Evolutionary conservation across 345 rosid species (phyloP).

Genomic region (Corchorus capsularis): DNA sequence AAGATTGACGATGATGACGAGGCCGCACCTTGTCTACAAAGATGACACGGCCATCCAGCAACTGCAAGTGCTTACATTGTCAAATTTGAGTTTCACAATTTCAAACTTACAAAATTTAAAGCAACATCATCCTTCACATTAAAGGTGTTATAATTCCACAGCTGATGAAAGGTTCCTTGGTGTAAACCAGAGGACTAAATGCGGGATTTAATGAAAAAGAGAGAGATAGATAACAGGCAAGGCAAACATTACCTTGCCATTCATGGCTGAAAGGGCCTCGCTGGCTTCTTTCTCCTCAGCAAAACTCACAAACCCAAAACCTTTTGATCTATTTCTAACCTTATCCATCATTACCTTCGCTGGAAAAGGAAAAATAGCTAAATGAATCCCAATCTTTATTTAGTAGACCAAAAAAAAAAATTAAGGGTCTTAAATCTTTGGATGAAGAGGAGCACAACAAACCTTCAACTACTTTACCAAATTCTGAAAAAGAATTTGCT

Average conservation of each 20-base stretch:
- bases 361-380: constrained; percentile 23
- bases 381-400: background rate
- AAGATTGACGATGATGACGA: background rate
- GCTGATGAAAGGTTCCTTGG: background rate
- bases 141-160: background rate
- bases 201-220: background rate
- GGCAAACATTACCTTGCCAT: constrained; percentile 61
- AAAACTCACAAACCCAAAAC: constrained; percentile 55
- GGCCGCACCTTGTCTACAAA: constrained; percentile 39
- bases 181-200: background rate
- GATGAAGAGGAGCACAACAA: constrained; percentile 14
- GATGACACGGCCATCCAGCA: constrained; percentile 58
- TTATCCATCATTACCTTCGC: constrained; percentile 49
- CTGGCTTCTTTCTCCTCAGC: constrained; percentile 44
- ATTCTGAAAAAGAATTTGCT: constrained; percentile 56
- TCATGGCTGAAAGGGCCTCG: constrained; percentile 52
- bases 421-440: background rate
- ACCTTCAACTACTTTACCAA: constrained; percentile 59
- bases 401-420: background rate
- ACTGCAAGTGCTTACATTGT: constrained; percentile 38
- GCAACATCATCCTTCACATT: background rate
- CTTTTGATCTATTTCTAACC: constrained; percentile 50
- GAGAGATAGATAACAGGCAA: background rate
- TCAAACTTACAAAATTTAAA: background rate
- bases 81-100: background rate